A percentile compares a stretch with the other conserved stretches of the same genome.
Evolutionary conservation across 768 basidiomycete species (phyloP).

Genomic region (Cystobasidiopsis lactophilus): DNA sequence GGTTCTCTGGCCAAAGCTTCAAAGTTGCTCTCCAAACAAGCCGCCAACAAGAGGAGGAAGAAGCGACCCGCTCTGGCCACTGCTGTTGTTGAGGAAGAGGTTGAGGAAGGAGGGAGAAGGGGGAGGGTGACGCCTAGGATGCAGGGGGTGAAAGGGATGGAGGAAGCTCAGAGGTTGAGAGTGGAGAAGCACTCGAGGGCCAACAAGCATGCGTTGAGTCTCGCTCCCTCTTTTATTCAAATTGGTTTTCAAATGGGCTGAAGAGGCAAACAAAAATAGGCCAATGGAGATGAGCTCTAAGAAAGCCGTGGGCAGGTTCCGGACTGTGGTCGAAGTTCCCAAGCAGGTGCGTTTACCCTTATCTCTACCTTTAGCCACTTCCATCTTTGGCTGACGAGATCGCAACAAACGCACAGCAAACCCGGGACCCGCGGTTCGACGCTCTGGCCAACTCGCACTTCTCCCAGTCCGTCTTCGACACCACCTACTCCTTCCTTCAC

Average conservation of each 20-base stretch:
- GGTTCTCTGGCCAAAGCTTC: no score
- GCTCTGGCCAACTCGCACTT: neutral
- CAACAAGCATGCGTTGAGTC: neutral
- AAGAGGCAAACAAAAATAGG: neutral
- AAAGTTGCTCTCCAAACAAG: no score
- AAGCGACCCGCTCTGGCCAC: no score
- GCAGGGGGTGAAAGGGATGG: no score
- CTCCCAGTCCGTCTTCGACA: neutral
- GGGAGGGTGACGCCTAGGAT: no score
- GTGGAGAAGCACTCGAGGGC: no score
- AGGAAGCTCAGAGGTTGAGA: no score
- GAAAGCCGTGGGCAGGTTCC: neutral
- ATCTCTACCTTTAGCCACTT: neutral
- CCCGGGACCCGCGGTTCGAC: neutral
- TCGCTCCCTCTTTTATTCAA: neutral
- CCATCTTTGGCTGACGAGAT: neutral
- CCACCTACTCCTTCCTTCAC: neutral
- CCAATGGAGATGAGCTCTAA: neutral
- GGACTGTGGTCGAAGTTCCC: neutral
- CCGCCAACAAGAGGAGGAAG: no score
- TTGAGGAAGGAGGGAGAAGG: no score
- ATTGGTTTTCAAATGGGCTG: neutral
- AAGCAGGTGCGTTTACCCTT: neutral
- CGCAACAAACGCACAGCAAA: neutral
- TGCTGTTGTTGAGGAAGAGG: no score